Base-by-base conservation (phyloP, 1,284 basidiomycete species). In the Dichomitus squalens region DNA sequence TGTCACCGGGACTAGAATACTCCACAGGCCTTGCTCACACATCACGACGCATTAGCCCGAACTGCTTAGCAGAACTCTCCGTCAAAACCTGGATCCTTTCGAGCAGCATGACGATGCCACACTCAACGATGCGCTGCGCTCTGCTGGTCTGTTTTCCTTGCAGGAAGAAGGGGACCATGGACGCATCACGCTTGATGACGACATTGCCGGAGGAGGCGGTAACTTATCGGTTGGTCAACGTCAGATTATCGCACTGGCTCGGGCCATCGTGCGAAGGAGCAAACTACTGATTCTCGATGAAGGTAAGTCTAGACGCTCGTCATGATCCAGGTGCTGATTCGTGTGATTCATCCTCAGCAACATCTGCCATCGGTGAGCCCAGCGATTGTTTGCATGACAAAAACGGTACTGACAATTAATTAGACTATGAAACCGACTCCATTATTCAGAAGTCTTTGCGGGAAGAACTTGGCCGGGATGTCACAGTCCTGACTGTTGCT, bases 401-500 rank as follows among this genome's bases (percentile, higher is more conserved):
- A 23, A 27, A 16, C 1, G 2, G 5, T 34, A 29, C 49, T 57
- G 44, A 48, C 31, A 1, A 12, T 58, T 57, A 1, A 2, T 6
- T 27, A 64, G 66, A 67, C 39, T 64, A 67, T 41, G 64, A 57
- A 35, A 67, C 64, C 2, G 66, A 67, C 23, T 47, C 54, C 0
- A 48, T 66, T 35, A 67, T 67, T 20, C 66, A 86, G 71, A 71
- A 72, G 1, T 81, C 82, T 2, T 72, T 86, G 35, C 75, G 83
- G 7, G 75, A 74, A 49, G 79, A 83, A 60, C 74, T 87, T 27
- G 74, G 70, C 8, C 66, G 73, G 6, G 82, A 81, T 56, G 80
- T 81, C 3, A 87, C 84, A 0, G 68, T 88, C 2, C 76, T 88
- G 46, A 87, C 83, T 12, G 74, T 88, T 31, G 87, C 87, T 4